A percentile compares a stretch with the other conserved stretches of the same genome.
Evolutionary conservation across 371 early-diverging fungal genomes (phyloP).

Genomic region (Blakeslea trispora): DNA sequence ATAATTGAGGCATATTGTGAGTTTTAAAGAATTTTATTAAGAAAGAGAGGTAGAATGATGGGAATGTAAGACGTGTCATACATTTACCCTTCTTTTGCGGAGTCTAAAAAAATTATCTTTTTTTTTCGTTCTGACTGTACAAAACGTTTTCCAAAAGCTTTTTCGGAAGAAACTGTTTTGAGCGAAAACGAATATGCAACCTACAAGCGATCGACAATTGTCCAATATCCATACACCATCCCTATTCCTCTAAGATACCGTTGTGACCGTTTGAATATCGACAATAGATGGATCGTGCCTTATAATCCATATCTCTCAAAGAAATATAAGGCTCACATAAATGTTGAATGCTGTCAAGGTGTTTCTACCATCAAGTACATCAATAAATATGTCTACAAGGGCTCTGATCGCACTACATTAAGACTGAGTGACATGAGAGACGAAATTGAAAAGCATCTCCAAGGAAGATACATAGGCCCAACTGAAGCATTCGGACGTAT

Average conservation of each 20-base stretch:
- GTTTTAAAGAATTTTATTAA: no score
- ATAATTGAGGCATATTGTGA: no score
- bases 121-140: no score
- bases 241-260: no score
- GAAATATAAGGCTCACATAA: constrained; percentile 44
- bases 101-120: no score
- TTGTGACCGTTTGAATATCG: neutral
- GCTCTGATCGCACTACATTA: neutral
- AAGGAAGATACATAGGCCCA: constrained; percentile 5
- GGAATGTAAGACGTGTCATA: no score
- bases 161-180: neutral
- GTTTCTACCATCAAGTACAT: constrained; percentile 34
- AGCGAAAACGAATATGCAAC: neutral
- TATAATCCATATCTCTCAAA: constrained; percentile 30
- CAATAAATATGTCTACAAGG: constrained; percentile 13
- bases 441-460: neutral
- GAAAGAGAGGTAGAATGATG: no score
- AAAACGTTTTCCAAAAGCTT: constrained; percentile 1
- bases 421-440: neutral
- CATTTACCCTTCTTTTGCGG: no score
- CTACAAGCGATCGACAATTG: neutral
- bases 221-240: no score
- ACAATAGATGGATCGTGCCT: constrained; percentile 37
- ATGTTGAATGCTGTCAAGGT: constrained; percentile 34
- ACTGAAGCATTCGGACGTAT: neutral